A percentile compares a stretch with the other conserved stretches of the same genome.
Conservation (phyloP, 176 grass and related monocot species). For the Lolium multiflorum region DNA sequence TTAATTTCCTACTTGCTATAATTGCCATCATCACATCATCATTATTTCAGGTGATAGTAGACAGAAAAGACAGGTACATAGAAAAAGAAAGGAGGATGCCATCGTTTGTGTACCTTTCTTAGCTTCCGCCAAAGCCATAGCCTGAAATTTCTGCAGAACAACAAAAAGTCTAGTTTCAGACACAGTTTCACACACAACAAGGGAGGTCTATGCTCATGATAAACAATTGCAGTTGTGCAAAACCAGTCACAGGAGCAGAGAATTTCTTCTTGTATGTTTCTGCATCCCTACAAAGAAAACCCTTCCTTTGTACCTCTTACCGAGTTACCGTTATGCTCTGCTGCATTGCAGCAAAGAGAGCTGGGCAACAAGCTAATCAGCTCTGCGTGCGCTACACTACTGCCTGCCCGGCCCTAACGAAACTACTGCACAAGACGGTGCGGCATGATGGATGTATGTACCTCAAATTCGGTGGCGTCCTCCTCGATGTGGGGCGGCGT, state of each 20-base stretch:
- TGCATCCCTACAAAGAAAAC: neutral
- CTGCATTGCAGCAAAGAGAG: neutral
- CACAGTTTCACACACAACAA: neutral
- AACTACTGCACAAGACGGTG: neutral
- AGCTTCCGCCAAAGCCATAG: constrained; percentile 32
- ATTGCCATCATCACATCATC: neutral
- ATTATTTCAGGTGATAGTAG: neutral
- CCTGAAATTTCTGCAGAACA: constrained; percentile 54
- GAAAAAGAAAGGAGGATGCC: neutral
- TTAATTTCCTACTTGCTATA: neutral
- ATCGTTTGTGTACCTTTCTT: constrained; percentile 53
- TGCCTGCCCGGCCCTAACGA: constrained; percentile 1
- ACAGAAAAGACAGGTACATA: constrained; percentile 8
- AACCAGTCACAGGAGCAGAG: neutral
- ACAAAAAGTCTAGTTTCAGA: neutral
- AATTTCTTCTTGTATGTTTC: neutral
- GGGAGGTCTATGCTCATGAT: neutral
- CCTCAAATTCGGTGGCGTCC: constrained; percentile 59
- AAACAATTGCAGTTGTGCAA: neutral
- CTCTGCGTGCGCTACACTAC: neutral
- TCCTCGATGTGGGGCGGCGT: constrained; percentile 29
- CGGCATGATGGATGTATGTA: constrained; percentile 17
- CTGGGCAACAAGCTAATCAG: neutral
- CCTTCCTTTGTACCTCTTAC: neutral
- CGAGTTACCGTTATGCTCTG: neutral